Evolutionary conservation across 345 rosid genomes (phyloP).

Genomic region (Xanthoceras sorbifolium): DNA sequence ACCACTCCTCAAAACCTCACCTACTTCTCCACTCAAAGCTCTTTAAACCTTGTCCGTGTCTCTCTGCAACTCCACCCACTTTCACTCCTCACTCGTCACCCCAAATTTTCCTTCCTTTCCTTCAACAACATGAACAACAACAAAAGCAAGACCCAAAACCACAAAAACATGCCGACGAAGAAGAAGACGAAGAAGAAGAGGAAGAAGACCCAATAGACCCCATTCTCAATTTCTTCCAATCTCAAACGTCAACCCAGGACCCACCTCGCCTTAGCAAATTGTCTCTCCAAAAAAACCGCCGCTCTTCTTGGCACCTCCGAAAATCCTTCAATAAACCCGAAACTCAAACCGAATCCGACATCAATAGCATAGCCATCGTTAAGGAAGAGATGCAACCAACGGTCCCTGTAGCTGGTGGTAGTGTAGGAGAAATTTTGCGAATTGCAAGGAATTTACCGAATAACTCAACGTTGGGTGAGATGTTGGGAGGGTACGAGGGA

Average conservation of each 20-base stretch:
- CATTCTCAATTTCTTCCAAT: constrained; percentile 62
- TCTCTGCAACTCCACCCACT: constrained; percentile 42
- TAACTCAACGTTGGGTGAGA: constrained; percentile 72
- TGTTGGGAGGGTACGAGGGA: constrained; percentile 47
- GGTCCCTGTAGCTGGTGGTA: constrained; percentile 25
- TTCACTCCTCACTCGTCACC: constrained; percentile 36
- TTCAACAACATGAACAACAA: constrained; percentile 22
- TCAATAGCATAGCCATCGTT: constrained; percentile 11
- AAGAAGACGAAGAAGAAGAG: constrained; percentile 15
- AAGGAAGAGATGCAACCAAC: constrained; percentile 21
- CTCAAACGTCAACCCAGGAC: constrained; percentile 51
- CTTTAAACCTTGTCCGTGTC: constrained; percentile 18
- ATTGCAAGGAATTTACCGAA: constrained; percentile 50
- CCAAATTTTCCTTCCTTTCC: constrained; percentile 60
- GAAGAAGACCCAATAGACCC: constrained; percentile 51
- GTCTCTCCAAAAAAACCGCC: constrained; percentile 64
- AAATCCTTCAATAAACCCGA: constrained; percentile 18
- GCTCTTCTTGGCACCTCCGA: constrained; percentile 67
- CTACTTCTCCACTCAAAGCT: constrained; percentile 26
- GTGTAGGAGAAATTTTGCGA: constrained; percentile 50
- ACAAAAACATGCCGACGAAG: constrained; percentile 1
- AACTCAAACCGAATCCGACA: constrained; percentile 25
- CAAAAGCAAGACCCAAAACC: neutral
- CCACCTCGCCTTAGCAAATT: constrained; percentile 51
- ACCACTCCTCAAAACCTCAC: constrained; percentile 7